Base-by-base conservation (phyloP, 306 rosid genomes). In the Glycyrrhiza uralensis region DNA sequence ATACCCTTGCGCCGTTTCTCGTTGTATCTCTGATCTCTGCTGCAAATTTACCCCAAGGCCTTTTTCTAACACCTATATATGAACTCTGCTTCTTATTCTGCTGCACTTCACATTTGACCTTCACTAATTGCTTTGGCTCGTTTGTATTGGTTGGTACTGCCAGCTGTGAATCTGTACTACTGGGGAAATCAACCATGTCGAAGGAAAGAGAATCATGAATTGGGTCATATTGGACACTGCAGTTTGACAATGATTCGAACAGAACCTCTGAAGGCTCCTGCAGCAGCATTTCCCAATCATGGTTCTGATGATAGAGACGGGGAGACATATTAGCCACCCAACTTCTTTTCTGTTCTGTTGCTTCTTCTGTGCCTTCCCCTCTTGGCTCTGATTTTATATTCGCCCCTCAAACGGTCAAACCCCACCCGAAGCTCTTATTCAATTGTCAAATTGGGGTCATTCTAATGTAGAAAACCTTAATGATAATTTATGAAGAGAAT, bases 11-110 rank as follows among this genome's bases (percentile, higher is more conserved):
- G 0, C 97, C 97, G 1, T 83, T 77, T 74, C 92, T 79, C 0
- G 92, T 87, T 1, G 90, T 83, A 38, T 89, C 96, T 22, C 96
- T 81, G 8, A 89, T 89, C 51, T 89, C 96, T 0, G 96, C 92
- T 5, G 96, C 96, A 7, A 56, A 89, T 35, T 89, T 89, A 0
- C 92, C 96, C 96, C 96, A 87, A 0, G 96, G 92, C 76, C 96
- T 58, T 52, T 76, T 67, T 35, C 96, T 69, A 4, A 89, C 96
- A 0, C 96, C 96, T 29, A 76, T 66, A 17, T 76, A 73, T 5
- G 78, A 10, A 14, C 9, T 66, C 7, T 29, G 32, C 60, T 66
- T 14, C 7, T 30, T 9, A 1, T 10, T 3, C 11, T 0, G 12
- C 57, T 19, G 54, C 23, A 11, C 32, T 7, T 49, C 18, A 7